Conservation (phyloP, 192 early-diverging fungal species). For the Paraglomus brasilianum region DNA sequence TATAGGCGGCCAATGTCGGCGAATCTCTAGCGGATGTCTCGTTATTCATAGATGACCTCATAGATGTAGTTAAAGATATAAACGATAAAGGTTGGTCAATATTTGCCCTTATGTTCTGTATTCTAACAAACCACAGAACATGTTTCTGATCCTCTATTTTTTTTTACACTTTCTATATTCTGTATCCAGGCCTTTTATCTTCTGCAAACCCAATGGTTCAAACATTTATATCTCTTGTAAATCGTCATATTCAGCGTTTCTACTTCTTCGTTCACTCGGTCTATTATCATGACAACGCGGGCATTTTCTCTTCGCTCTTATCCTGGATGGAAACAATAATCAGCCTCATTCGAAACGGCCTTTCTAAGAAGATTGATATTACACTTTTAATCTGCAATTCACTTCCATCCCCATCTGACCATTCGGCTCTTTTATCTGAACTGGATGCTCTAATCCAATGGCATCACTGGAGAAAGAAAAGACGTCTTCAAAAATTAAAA, state of each 20-base stretch:
- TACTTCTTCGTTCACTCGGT: conserved; percentile 58
- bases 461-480: conserved; percentile 35
- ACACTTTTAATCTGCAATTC: conserved; percentile 33
- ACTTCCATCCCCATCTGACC: conserved; percentile 26
- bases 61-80: conserved; percentile 47
- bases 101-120: neutral
- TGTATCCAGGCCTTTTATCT: neutral
- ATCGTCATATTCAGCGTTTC: conserved; percentile 51
- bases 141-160: neutral
- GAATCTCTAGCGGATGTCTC: conserved; percentile 48
- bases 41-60: conserved; percentile 50
- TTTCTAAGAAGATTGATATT: conserved; percentile 34
- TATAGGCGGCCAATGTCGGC: conserved; percentile 46
- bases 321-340: conserved; percentile 47
- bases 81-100: conserved; percentile 30
- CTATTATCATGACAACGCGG: conserved; percentile 45
- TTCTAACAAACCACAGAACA: neutral
- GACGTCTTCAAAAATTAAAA: conserved; percentile 37
- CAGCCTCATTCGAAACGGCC: conserved; percentile 41
- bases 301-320: conserved; percentile 50
- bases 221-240: conserved; percentile 46
- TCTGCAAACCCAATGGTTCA: conserved; percentile 34
- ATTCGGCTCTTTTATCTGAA: conserved; percentile 34
- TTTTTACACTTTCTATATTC: neutral
- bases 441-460: conserved; percentile 35